These are phyloP conservation scores for Choiromyces venosus DNA, from an alignment of 495 filamentous ascomycete genomes.

Conservation along the genomic window DNA sequence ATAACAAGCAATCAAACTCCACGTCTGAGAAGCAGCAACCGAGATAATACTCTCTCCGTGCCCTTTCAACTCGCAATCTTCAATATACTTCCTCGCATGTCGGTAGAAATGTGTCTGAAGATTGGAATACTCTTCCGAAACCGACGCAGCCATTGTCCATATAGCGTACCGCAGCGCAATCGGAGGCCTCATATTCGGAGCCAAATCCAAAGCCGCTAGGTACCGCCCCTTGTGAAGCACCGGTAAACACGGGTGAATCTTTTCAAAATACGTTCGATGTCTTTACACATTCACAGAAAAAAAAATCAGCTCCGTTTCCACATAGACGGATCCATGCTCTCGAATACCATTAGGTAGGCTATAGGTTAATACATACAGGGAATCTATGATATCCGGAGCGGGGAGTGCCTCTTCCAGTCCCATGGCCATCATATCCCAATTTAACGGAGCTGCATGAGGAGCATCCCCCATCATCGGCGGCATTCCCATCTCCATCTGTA, in stretches of 20 bases:
- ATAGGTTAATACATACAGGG: slow-evolving; percentile 58
- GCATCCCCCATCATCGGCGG: slow-evolving; percentile 37
- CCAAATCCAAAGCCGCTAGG: slow-evolving; percentile 73
- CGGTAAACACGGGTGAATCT: slow-evolving; percentile 75
- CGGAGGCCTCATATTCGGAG: slow-evolving; percentile 78
- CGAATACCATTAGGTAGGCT: background rate
- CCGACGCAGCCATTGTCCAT: slow-evolving; percentile 80
- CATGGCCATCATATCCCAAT: slow-evolving; percentile 90
- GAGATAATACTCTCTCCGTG: slow-evolving; percentile 82
- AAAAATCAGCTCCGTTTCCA: background rate
- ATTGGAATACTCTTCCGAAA: slow-evolving; percentile 70
- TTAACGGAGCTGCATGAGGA: slow-evolving; percentile 7
- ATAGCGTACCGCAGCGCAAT: slow-evolving; percentile 87
- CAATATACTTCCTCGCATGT: slow-evolving; percentile 79
- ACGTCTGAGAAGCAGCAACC: slow-evolving; percentile 73
- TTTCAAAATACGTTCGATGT: slow-evolving; percentile 82
- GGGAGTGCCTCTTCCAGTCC: slow-evolving; percentile 91
- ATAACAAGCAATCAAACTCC: slow-evolving; percentile 71
- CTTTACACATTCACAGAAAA: slow-evolving; percentile 45
- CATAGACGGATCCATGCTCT: background rate
- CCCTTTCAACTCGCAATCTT: slow-evolving; percentile 85
- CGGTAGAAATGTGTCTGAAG: slow-evolving; percentile 82
- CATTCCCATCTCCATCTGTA: slow-evolving; percentile 35
- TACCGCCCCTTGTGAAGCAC: slow-evolving; percentile 87
- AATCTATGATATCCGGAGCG: slow-evolving; percentile 77